Conservation (phyloP, 2,329 filamentous ascomycete genomes). For the Sporothrix globosa region DNA sequence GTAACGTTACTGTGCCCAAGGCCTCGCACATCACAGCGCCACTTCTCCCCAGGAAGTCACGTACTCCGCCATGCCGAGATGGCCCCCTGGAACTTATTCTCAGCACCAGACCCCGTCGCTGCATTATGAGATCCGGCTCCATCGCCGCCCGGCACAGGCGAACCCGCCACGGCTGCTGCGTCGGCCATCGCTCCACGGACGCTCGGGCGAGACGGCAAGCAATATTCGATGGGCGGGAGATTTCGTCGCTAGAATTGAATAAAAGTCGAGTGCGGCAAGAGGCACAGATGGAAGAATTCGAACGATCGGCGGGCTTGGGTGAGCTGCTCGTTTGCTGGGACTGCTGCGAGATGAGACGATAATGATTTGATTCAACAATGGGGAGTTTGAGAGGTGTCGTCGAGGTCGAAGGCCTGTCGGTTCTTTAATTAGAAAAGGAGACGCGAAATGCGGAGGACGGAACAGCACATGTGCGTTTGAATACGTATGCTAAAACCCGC, state of each 20-base stretch:
- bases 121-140: slow-evolving; percentile 16
- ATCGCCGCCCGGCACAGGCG: slow-evolving; percentile 28
- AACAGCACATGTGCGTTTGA: slow-evolving; percentile 16
- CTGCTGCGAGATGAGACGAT: neutral
- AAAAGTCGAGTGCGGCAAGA: neutral
- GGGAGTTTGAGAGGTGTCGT: neutral
- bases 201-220: neutral
- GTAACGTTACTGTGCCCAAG: slow-evolving; percentile 4
- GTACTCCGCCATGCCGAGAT: slow-evolving; percentile 95
- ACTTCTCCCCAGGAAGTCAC: slow-evolving; percentile 36
- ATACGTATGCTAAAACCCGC: slow-evolving; percentile 29
- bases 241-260: neutral
- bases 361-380: neutral
- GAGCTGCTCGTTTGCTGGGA: neutral
- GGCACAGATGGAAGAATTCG: neutral
- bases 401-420: neutral
- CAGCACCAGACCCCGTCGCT: slow-evolving; percentile 52
- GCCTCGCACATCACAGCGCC: slow-evolving; percentile 4
- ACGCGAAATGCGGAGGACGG: slow-evolving; percentile 27
- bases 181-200: slow-evolving; percentile 34
- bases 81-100: slow-evolving; percentile 95
- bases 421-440: slow-evolving; percentile 28
- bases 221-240: neutral
- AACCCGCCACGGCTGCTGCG: slow-evolving; percentile 30
- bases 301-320: neutral